These are phyloP conservation scores for Berkeleyomyces basicola DNA, from an alignment of 2,329 filamentous ascomycete genomes.

Conservation along the genomic window DNA sequence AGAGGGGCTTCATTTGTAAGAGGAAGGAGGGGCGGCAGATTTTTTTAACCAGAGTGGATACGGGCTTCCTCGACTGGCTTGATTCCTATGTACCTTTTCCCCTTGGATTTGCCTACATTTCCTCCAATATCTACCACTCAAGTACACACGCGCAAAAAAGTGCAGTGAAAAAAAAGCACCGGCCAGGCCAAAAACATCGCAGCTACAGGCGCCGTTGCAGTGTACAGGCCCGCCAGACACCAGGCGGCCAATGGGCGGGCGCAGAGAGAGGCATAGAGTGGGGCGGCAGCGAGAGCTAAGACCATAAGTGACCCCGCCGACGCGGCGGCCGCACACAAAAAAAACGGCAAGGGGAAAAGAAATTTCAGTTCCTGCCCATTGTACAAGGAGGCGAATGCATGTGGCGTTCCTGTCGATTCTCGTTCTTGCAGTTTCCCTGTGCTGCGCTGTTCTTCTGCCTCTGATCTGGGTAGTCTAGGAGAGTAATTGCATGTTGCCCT, in stretches of 20 bases:
- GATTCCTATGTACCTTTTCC: background rate
- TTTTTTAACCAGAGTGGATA: conserved; percentile 7
- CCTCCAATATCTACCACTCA: background rate
- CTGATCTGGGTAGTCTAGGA: background rate
- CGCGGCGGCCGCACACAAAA: background rate
- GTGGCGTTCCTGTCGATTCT: background rate
- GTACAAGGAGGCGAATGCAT: background rate
- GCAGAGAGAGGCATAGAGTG: background rate
- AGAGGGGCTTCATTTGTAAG: conserved; percentile 11
- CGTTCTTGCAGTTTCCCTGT: background rate
- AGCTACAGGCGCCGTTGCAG: background rate
- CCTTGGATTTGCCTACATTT: no score
- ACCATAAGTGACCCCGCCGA: background rate
- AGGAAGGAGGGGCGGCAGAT: conserved; percentile 12
- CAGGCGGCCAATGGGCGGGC: background rate
- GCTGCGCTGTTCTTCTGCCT: background rate
- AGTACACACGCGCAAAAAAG: background rate
- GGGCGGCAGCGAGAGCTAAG: conserved; percentile 5
- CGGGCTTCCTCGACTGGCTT: background rate
- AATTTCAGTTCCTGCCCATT: conserved; percentile 9
- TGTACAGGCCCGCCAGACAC: background rate
- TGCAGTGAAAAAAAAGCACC: background rate
- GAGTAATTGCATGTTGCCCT: background rate
- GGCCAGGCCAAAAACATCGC: background rate
- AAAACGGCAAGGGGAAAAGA: conserved; percentile 14